Evolutionary conservation across 1,284 basidiomycete genomes (phyloP).

Genomic region (Fistulina hepatica): DNA sequence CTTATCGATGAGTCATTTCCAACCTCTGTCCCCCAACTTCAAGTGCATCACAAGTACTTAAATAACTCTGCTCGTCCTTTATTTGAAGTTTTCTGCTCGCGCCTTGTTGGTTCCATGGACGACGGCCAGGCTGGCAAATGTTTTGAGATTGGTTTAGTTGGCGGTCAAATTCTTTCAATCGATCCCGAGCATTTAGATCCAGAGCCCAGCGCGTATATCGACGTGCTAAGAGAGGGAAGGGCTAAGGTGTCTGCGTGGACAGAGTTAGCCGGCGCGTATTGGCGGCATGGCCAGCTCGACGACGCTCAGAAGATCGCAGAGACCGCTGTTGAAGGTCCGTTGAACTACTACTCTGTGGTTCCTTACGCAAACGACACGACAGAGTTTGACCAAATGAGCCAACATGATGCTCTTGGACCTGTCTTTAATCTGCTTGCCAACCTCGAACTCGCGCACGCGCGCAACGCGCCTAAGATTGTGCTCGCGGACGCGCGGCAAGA

Average conservation of each 20-base stretch:
- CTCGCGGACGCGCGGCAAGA: constrained; percentile 62
- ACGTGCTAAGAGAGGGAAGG: constrained; percentile 57
- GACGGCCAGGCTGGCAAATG: too few species aligned
- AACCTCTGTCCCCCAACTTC: too few species aligned
- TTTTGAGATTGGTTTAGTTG: too few species aligned
- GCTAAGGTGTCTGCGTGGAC: constrained; percentile 65
- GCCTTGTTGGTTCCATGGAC: too few species aligned
- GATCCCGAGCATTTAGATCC: constrained; percentile 71
- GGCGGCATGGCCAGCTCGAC: constrained; percentile 55
- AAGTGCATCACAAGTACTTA: too few species aligned
- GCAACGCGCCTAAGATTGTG: constrained; percentile 71
- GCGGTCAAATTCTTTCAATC: constrained; percentile 70
- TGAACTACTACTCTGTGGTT: background rate
- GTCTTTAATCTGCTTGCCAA: constrained; percentile 73
- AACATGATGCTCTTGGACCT: constrained; percentile 36
- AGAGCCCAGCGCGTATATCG: constrained; percentile 59
- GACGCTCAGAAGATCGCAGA: constrained; percentile 60
- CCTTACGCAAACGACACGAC: too few species aligned
- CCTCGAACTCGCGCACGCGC: constrained; percentile 67
- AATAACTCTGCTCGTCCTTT: too few species aligned
- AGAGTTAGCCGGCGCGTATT: constrained; percentile 67
- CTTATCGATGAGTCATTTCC: too few species aligned
- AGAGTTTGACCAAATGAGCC: constrained; percentile 28
- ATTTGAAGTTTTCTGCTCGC: too few species aligned
- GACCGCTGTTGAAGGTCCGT: constrained; percentile 54